Evolutionary conservation across 1,284 basidiomycete genomes (phyloP).

Genomic region (Marasmius sp.): DNA sequence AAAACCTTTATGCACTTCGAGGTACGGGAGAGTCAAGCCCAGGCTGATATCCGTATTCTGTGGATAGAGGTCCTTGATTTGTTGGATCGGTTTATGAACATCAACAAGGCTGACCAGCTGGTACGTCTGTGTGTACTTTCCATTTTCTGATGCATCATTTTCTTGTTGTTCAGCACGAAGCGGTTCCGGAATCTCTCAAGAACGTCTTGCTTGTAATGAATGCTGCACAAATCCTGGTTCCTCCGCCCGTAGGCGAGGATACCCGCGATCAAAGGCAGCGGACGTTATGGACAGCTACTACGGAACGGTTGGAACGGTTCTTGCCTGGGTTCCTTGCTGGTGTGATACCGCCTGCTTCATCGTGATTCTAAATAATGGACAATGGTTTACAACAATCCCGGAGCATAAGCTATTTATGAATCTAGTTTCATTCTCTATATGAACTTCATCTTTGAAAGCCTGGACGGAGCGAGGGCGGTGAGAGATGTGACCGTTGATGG

Average conservation of each 20-base stretch:
- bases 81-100: slow-evolving; percentile 86
- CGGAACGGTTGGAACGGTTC: slow-evolving; percentile 85
- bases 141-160: slow-evolving; percentile 12
- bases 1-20: slow-evolving; percentile 96
- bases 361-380: slow-evolving; percentile 5
- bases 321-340: slow-evolving; percentile 85
- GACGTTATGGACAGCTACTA: slow-evolving; percentile 81
- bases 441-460: slow-evolving; percentile 54
- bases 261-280: slow-evolving; percentile 69
- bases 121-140: slow-evolving; percentile 46
- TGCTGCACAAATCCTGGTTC: slow-evolving; percentile 79
- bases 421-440: slow-evolving; percentile 22
- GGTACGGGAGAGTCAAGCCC: slow-evolving; percentile 66
- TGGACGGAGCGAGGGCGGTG: slow-evolving; percentile 19
- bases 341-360: slow-evolving; percentile 47
- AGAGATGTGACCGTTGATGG: not conserved
- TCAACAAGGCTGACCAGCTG: slow-evolving; percentile 82
- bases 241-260: slow-evolving; percentile 42
- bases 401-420: not conserved
- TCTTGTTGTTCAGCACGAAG: slow-evolving; percentile 70
- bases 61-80: slow-evolving; percentile 95
- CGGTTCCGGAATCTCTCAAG: slow-evolving; percentile 94
- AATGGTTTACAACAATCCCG: not conserved
- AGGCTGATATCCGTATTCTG: slow-evolving; percentile 71
- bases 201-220: slow-evolving; percentile 98